phyloP scores from a whole-genome alignment of 352 stramenopile genomes.

The Saprolegnia parasitica region DNA sequence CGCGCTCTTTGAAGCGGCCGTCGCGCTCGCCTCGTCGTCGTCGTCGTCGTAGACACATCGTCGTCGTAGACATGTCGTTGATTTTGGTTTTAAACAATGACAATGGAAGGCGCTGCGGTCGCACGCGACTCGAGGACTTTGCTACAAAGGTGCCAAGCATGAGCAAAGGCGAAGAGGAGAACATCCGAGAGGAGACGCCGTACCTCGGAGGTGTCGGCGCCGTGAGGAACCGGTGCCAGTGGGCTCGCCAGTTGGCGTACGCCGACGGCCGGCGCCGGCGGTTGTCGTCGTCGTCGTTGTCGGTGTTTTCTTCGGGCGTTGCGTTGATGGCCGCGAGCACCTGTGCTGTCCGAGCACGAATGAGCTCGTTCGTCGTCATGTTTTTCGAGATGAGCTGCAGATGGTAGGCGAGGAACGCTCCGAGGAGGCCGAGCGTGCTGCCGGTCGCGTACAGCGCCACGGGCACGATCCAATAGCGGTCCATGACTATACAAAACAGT shows the following conservation, averaged over 20 bases:
- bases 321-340: neutral
- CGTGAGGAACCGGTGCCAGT: neutral
- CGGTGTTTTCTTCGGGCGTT: too few species aligned
- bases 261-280: neutral
- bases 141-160: neutral
- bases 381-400: constrained; percentile 8
- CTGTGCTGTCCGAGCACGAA: neutral
- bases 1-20: constrained; percentile 1
- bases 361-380: constrained; percentile 26
- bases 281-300: neutral
- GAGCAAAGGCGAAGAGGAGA: neutral
- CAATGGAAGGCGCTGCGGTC: too few species aligned
- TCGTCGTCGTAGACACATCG: neutral
- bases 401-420: constrained; percentile 17
- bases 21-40: neutral
- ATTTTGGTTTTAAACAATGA: too few species aligned
- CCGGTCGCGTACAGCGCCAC: constrained; percentile 12
- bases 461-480: constrained; percentile 12
- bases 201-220: neutral
- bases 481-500: constrained; percentile 2
- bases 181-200: neutral
- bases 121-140: neutral
- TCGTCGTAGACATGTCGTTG: neutral
- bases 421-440: neutral
- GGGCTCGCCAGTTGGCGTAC: neutral